Base-by-base conservation (phyloP, 1,284 basidiomycete species). In the Vanrija pseudolonga region DNA sequence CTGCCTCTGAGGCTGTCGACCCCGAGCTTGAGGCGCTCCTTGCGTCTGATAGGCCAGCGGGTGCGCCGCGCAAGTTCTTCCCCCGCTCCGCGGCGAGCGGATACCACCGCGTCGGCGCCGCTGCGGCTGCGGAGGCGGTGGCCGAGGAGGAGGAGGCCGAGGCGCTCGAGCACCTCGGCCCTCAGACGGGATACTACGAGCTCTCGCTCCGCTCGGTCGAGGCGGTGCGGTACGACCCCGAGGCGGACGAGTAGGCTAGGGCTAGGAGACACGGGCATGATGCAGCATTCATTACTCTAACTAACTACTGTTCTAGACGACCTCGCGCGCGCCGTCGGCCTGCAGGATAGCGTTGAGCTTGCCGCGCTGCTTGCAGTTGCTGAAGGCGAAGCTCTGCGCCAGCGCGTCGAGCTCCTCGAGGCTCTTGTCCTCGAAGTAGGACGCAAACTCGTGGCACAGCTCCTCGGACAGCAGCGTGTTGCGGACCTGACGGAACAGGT, bases 181-280 rank as follows among this genome's bases (percentile, higher is more conserved):
- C 47, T 2, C 50, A 59, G 11, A 71, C 74, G 51, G 76, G 76
- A n/a, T 76, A 75, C 59, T 80, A 74, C 56, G 79, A 80, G 64
- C 62, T 80, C 17, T 76, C 76, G 43, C 53, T 80, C 9, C 67
- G 73, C 50, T 68, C 65, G 39, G 74, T 79, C 11, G 64, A 75
- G 50, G 76, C 74, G 9, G 71, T 76, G 38, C 67, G 63, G 41
- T 70, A 65, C 57, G 70, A 76, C 54, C 67, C 72, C 6, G 72
- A 71, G 62, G 26, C 40, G 24, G 70, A 70, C 22, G 56, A 43
- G 26, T 32, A 32, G 32, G 32, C 12, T n/a, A n/a, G n/a, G n/a
- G n/a, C n/a, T n/a, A n/a, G 32, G 9, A 15, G 32, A 32, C 14
- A 12, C 32, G 32, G 32, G 11, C 12, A n/a, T n/a, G 32, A 12